These are phyloP conservation scores for Stylosanthes scabra DNA, from an alignment of 331 rosid species.

Conservation along the genomic window DNA sequence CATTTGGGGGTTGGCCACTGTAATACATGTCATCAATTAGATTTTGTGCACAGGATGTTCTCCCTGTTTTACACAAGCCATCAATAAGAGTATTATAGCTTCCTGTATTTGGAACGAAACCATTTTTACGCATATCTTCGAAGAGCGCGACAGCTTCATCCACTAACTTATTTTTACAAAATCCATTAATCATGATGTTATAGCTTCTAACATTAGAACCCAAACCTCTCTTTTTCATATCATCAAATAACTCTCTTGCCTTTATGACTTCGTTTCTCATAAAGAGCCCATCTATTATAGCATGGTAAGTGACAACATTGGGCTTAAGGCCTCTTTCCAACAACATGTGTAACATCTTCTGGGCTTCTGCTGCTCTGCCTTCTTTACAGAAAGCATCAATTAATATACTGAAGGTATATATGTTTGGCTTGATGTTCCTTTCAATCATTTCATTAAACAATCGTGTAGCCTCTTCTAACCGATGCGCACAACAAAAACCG, in stretches of 20 bases:
- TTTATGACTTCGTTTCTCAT: background rate
- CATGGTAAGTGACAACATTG: background rate
- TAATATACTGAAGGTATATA: background rate
- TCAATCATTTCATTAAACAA: background rate
- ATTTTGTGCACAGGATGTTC: background rate
- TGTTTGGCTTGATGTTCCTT: background rate
- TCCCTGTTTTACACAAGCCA: background rate
- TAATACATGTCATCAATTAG: background rate
- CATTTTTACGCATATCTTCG: background rate
- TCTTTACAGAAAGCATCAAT: background rate
- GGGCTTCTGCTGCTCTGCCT: background rate
- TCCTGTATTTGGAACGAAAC: background rate
- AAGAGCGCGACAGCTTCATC: background rate
- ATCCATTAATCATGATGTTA: background rate
- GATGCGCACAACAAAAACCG: background rate
- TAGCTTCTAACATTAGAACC: background rate
- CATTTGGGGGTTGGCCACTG: background rate
- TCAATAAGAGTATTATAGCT: background rate
- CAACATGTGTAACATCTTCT: background rate
- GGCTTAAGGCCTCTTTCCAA: background rate
- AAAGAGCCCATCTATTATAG: constrained; percentile 3
- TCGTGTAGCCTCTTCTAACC: background rate
- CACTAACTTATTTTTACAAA: background rate
- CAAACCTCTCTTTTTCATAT: background rate
- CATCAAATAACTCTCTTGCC: background rate